Evolutionary conservation across 169 alveolate species (phyloP), one percentile per base, ranked within the genome.

Genomic region (Fabrea salina): DNA sequence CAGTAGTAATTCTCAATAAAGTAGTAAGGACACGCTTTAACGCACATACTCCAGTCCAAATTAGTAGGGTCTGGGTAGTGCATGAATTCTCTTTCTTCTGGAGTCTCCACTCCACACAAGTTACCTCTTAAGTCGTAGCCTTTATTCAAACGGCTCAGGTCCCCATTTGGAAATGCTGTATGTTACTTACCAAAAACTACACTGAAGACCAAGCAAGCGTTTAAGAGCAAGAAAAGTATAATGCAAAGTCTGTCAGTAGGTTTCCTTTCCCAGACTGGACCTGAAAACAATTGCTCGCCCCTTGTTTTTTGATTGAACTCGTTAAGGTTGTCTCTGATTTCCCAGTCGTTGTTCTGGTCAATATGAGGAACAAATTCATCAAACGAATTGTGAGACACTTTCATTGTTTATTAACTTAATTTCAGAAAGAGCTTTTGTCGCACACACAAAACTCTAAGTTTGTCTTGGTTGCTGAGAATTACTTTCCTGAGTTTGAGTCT

Each of bases 21-120:
- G 39, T 68, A 68, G 66, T 68, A 68, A 40, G 78, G 78, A 39
- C 78, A 68, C 19, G 78, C 78, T 37, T 40, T 30, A 43, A 68
- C 67, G 41, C 78, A 68, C 32, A 68, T 25, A 22, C 61, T 68
- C 39, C 61, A 68, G 16, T 68, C 78, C 16, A 44, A 7, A 68
- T 68, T 68, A 8, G 30, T 47, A 0, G 78, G 40, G 33, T 43
- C 30, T 44, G 78, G 78, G 19, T 13, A 68, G 35, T n/a, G 44
- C 78, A 43, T 43, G 27, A 68, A 68, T n/a, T 64, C 16, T 44
- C 30, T 2, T 8, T 68, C 78, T 40, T 68, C 41, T 44, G 44
- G 44, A 1, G 11, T 33, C 11, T 37, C 78, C 8, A 61, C 25
- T 44, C 78, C 78, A 68, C 78, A 68, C 1, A 68, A 30, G 16